Percentiles rank a stretch among this genome's conserved stretches.
Conservation (phyloP, 148 eudicot genomes). For the Rhododendron ferrugineum region DNA sequence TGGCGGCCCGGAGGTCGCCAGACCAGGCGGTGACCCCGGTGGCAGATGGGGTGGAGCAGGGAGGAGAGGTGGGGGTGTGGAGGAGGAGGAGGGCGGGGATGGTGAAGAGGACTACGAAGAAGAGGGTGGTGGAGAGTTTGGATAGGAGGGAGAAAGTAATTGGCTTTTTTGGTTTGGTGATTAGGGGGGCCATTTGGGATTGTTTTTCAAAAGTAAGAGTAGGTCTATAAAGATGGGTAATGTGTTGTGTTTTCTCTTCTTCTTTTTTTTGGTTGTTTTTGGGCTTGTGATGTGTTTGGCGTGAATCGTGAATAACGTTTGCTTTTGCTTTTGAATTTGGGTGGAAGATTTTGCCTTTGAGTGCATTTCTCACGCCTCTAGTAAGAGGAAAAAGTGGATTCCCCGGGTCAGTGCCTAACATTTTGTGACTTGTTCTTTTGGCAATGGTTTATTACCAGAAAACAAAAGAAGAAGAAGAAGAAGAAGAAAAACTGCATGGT, state of each 20-base stretch:
- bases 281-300: conserved; percentile 24
- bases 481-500: background rate
- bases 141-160: conserved; percentile 23
- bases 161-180: conserved; percentile 39
- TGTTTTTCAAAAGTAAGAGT: conserved; percentile 1
- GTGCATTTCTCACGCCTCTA: conserved; percentile 36
- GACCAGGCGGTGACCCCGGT: conserved; percentile 29
- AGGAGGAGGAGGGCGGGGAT: conserved; percentile 60
- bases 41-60: conserved; percentile 20
- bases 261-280: background rate
- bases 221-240: conserved; percentile 13
- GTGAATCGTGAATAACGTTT: conserved; percentile 38
- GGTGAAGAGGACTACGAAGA: conserved; percentile 54
- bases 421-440: conserved; percentile 8
- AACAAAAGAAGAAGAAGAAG: background rate
- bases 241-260: background rate
- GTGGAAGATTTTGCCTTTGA: conserved; percentile 14
- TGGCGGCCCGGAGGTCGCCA: conserved; percentile 58
- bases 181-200: conserved; percentile 35
- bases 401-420: conserved; percentile 6
- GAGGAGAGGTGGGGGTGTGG: conserved; percentile 36
- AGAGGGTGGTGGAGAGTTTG: conserved; percentile 55
- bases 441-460: background rate
- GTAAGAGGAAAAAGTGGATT: background rate
- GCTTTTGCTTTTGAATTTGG: background rate